Conservation (phyloP, 768 basidiomycete genomes). For the Antrodiella citrinella region DNA sequence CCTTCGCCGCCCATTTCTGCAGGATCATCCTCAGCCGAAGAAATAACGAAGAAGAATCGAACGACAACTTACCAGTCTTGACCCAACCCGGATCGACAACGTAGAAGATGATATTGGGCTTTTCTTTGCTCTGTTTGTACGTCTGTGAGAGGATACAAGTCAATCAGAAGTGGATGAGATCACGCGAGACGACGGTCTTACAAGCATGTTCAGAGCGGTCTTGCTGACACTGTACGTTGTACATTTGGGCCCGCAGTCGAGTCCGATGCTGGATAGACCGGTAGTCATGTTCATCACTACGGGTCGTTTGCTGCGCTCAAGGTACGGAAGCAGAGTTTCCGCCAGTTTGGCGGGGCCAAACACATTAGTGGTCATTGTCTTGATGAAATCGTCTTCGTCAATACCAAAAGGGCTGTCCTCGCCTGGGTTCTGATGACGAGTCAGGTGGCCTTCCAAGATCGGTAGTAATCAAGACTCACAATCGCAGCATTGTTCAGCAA, state of each 20-base stretch:
- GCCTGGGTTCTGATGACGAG: constrained; percentile 11
- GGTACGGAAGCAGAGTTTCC: constrained; percentile 26
- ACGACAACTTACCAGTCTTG: constrained; percentile 24
- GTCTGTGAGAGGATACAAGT: constrained; percentile 14
- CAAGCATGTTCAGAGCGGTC: constrained; percentile 33
- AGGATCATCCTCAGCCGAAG: not conserved
- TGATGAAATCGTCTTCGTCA: constrained; percentile 15
- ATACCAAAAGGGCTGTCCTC: constrained; percentile 23
- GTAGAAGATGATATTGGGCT: constrained; percentile 25
- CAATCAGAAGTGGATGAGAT: not conserved
- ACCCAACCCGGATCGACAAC: constrained; percentile 32
- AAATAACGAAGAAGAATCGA: not conserved
- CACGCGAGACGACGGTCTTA: constrained; percentile 12
- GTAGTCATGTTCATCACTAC: constrained; percentile 28
- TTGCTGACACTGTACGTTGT: constrained; percentile 31
- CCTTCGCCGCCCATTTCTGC: constrained; percentile 28
- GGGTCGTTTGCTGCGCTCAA: constrained; percentile 25
- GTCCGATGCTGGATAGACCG: constrained; percentile 26
- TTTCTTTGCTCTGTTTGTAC: constrained; percentile 28
- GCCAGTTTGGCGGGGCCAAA: constrained; percentile 28
- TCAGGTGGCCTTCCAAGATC: not conserved
- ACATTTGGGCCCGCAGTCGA: constrained; percentile 19
- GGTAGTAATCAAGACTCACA: too few relatives aligned
- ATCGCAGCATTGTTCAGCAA: constrained; percentile 32
- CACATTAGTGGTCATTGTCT: constrained; percentile 24